Evolutionary conservation across 139 green algal genomes (phyloP).

Genomic region (Pseudopediastrum boryanum): DNA sequence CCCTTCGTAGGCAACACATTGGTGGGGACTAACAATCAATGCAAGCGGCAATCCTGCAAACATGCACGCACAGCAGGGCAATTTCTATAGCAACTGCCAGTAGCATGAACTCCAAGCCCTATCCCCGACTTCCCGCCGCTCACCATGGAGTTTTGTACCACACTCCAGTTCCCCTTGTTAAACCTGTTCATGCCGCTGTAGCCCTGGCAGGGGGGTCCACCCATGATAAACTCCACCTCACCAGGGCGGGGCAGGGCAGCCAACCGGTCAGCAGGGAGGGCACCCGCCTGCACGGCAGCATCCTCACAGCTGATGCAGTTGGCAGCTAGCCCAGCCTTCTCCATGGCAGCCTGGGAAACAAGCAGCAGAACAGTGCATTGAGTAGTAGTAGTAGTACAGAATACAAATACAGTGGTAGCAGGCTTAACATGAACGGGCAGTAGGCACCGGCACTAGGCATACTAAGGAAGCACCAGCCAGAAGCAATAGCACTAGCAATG

Average conservation of each 20-base stretch:
- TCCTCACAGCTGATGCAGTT: constrained; percentile 74
- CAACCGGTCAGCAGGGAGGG: background rate
- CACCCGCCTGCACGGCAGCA: constrained; percentile 20
- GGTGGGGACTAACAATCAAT: no score
- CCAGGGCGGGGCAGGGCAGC: constrained; percentile 77
- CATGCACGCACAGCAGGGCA: no score
- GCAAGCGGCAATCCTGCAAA: no score
- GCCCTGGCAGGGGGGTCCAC: constrained; percentile 95
- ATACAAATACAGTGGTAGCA: no score
- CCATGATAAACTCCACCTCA: constrained; percentile 95
- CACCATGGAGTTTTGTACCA: constrained; percentile 97
- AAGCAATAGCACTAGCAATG: background rate
- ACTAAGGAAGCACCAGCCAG: background rate
- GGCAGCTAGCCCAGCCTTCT: constrained; percentile 46
- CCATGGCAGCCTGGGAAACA: constrained; percentile 38
- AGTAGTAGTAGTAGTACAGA: no score
- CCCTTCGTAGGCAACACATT: no score
- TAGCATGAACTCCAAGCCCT: no score
- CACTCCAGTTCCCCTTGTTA: constrained; percentile 96
- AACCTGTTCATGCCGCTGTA: constrained; percentile 99
- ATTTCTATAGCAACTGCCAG: no score
- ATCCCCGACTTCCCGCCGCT: no score
- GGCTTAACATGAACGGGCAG: no score
- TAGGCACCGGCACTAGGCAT: background rate
- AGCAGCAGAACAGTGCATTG: background rate